Percentiles rank a stretch among this genome's conserved stretches.
phyloP scores from a whole-genome alignment of 1,139 yeast genomes.

The Chernovozyma sophiae-reginae region DNA sequence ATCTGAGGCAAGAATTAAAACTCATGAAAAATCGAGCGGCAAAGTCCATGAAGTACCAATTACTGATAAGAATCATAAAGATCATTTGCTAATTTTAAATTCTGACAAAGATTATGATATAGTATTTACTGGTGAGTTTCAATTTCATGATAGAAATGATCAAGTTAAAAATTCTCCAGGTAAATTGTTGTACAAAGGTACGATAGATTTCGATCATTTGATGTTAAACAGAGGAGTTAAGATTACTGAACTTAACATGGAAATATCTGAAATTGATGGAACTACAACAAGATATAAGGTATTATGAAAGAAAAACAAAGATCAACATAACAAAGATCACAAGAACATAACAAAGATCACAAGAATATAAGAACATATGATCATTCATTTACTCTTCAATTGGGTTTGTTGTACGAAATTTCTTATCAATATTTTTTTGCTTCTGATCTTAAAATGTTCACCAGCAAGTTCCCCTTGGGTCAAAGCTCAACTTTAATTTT shows the following conservation, averaged over 20 bases:
- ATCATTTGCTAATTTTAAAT: slow-evolving; percentile 10
- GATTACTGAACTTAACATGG: slow-evolving; percentile 13
- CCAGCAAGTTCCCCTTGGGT: no score
- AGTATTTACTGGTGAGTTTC: slow-evolving; percentile 21
- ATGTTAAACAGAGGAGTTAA: slow-evolving; percentile 30
- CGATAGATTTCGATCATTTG: slow-evolving; percentile 31
- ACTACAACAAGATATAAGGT: slow-evolving; percentile 2
- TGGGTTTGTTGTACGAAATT: no score
- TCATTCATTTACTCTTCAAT: no score
- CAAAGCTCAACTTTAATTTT: no score
- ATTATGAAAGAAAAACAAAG: no score
- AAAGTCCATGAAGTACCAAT: slow-evolving; percentile 22
- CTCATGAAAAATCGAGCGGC: slow-evolving; percentile 23
- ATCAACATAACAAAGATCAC: no score
- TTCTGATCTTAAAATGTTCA: no score
- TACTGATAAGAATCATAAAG: slow-evolving; percentile 5
- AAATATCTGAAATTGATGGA: neutral
- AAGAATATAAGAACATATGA: no score
- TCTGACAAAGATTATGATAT: slow-evolving; percentile 20
- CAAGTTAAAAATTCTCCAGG: slow-evolving; percentile 13
- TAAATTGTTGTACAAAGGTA: slow-evolving; percentile 22
- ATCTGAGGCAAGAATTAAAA: slow-evolving; percentile 19
- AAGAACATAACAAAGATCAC: no score
- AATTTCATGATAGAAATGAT: slow-evolving; percentile 16
- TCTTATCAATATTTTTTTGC: no score